Conservation (phyloP, 2,329 filamentous ascomycete species). For the Elsinoe ampelina region DNA sequence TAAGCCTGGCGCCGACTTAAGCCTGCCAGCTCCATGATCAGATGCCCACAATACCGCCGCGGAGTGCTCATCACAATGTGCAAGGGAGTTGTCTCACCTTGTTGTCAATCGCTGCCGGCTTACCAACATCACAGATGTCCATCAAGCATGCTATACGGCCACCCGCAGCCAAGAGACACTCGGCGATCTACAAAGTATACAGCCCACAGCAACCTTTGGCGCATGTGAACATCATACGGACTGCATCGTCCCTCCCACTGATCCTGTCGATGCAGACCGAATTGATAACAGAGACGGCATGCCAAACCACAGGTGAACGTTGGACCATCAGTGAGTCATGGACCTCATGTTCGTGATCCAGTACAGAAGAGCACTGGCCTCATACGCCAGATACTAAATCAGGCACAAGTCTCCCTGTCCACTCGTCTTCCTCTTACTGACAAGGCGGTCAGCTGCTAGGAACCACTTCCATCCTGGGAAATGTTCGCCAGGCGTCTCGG, state of each 20-base stretch:
- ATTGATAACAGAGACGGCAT: not conserved
- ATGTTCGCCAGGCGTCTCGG: not conserved
- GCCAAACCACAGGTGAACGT: not conserved
- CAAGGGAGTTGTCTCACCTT: not conserved
- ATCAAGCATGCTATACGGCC: constrained; percentile 6
- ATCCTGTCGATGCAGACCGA: constrained; percentile 2
- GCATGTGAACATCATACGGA: constrained; percentile 2
- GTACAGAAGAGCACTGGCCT: not conserved
- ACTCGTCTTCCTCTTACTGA: not conserved
- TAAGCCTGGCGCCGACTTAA: too few species aligned
- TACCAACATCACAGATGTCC: not conserved
- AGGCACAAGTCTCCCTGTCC: not conserved
- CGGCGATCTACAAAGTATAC: constrained; percentile 1
- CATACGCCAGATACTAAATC: constrained; percentile 5
- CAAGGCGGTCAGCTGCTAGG: not conserved
- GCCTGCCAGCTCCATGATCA: too few species aligned
- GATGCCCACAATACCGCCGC: too few species aligned
- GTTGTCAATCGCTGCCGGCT: not conserved
- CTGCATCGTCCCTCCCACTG: not conserved
- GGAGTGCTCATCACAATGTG: not conserved
- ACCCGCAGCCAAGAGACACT: not conserved
- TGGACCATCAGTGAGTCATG: not conserved
- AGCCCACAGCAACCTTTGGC: not conserved
- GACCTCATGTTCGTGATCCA: not conserved
- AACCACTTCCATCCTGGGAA: constrained; percentile 2